Percentiles rank a stretch among this genome's conserved stretches.
Conservation (phyloP, 2,329 filamentous ascomycete species). For the Sclerotinia minor region DNA sequence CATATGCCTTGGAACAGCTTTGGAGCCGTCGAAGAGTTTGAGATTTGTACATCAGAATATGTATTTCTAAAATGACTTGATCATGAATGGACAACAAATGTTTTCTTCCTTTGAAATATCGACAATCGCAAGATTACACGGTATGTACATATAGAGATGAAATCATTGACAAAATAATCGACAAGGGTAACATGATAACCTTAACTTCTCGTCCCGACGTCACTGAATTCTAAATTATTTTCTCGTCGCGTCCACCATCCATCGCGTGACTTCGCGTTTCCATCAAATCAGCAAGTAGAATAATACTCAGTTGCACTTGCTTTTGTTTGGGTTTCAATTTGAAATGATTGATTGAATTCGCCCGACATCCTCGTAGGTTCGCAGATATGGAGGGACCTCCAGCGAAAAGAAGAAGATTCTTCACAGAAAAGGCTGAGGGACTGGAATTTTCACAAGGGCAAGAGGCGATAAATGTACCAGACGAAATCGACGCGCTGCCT, state of each 20-base stretch:
- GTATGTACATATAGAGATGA: neutral
- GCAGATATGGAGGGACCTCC: constrained; percentile 47
- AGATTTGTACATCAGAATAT: constrained; percentile 14
- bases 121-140: neutral
- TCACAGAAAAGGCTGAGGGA: constrained; percentile 42
- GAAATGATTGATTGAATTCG: neutral
- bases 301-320: neutral
- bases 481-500: constrained; percentile 38
- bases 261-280: constrained; percentile 33
- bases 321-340: neutral
- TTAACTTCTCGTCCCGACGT: constrained; percentile 23
- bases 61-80: neutral
- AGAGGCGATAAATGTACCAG: constrained; percentile 30
- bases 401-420: constrained; percentile 51
- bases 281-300: constrained; percentile 20
- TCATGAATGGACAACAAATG: neutral
- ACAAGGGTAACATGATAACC: constrained; percentile 1
- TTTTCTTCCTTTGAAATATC: neutral
- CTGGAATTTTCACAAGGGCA: constrained; percentile 32
- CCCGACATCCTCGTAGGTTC: neutral
- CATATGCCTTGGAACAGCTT: constrained; percentile 25
- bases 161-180: neutral
- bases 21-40: constrained; percentile 32
- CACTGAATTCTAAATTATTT: constrained; percentile 24
- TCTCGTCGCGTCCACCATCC: constrained; percentile 25